Evolutionary conservation across 768 basidiomycete species (phyloP), one percentile per base, ranked within the genome.

Genomic region (Rubroboletus satanas): DNA sequence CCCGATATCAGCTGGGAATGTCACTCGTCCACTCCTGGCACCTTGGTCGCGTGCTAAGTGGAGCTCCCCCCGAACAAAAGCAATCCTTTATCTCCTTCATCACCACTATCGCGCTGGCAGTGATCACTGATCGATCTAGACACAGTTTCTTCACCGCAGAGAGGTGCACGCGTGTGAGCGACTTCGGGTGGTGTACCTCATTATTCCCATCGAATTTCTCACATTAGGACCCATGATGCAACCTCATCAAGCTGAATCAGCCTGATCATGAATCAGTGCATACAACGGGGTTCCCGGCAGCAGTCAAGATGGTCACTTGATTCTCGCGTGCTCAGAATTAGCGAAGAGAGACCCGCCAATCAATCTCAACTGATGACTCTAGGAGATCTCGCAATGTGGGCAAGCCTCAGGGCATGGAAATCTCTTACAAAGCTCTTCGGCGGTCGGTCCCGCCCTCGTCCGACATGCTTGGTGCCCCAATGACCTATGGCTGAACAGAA

Each of bases 181-280:
- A 21, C 31, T 18, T 33, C 29, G n/a, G 26, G 5, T 3, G 26
- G 26, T 26, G 26, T 26, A 26, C 26, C 26, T 26, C 26, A 26
- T 28, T 35, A 33, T 28, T 26, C 26, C 46, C 39, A 58, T 35
- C 18, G 38, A 41, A 42, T 35, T 41, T 56, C 55, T 49, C 55
- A 56, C 55, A 21, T 12, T 10, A 7, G n/a, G n/a, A 32, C 26
- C 5, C 26, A 5, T 26, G 26, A 26, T 26, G 26, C 44, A 11
- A 11, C 26, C 28, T 12, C n/a, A 31, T 5, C 42, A 26, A 10
- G 10, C 10, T 29, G 15, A 44, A 29, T 6, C 11, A 29, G 31
- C 18, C 15, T 26, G 28, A 15, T 15, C 15, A 9, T 28, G 41
- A 26, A 26, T 26, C 26, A 26, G 5, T 43, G 7, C 14, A 15